A percentile compares a stretch with the other conserved stretches of the same genome.
phyloP scores from a whole-genome alignment of 306 rosid genomes.

The Prunus davidiana region DNA sequence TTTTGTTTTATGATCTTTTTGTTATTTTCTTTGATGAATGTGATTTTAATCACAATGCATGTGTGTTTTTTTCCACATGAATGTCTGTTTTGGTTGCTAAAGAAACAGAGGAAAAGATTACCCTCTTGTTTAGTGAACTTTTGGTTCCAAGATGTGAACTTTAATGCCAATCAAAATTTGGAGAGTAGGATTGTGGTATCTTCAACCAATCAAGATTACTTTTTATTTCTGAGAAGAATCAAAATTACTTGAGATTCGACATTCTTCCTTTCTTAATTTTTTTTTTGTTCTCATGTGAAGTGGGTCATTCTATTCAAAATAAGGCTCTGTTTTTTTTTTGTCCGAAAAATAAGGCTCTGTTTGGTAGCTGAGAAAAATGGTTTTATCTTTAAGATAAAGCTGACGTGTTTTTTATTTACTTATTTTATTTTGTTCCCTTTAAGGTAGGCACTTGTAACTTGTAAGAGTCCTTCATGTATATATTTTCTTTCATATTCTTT shows the following conservation, averaged over 20 bases:
- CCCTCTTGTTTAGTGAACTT: not conserved
- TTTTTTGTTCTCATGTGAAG: not conserved
- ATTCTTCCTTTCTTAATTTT: not conserved
- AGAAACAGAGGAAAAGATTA: not conserved
- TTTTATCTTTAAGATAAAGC: not conserved
- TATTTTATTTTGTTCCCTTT: not conserved
- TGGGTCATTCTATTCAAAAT: not conserved
- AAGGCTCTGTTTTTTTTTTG: too few species aligned
- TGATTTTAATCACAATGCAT: not conserved
- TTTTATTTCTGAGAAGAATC: not conserved
- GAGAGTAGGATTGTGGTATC: not conserved
- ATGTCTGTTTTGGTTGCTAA: conserved; percentile 2
- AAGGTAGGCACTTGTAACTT: too few species aligned
- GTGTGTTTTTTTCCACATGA: not conserved
- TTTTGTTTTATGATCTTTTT: not conserved
- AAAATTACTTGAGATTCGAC: not conserved
- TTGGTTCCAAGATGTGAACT: not conserved
- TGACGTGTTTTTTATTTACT: not conserved
- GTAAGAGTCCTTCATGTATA: too few species aligned
- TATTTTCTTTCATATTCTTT: too few species aligned
- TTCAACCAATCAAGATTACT: not conserved
- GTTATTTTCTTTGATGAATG: not conserved
- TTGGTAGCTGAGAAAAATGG: not conserved
- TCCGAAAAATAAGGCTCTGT: not conserved
- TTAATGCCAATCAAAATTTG: not conserved